Conservation (phyloP, 495 filamentous ascomycete species). For the Penicillium cataractarum region DNA sequence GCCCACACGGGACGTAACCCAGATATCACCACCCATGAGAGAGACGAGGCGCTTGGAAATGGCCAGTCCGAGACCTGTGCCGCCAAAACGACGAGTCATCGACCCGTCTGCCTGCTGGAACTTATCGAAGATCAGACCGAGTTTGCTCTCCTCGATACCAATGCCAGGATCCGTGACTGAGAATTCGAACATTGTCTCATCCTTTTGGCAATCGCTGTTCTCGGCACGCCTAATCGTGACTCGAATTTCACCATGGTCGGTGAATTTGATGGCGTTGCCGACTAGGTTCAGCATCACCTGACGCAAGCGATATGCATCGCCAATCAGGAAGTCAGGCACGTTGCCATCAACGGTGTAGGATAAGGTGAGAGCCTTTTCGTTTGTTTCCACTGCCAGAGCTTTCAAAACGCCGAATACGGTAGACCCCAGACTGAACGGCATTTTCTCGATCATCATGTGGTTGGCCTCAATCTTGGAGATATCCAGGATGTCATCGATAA, state of each 20-base stretch:
- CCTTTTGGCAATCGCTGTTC: conserved; percentile 49
- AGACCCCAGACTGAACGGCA: conserved; percentile 59
- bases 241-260: conserved; percentile 68
- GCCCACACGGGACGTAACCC: conserved; percentile 85
- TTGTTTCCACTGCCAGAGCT: conserved; percentile 81
- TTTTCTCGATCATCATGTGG: conserved; percentile 79
- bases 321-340: conserved; percentile 46
- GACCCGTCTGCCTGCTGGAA: conserved; percentile 92
- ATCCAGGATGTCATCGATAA: conserved; percentile 87
- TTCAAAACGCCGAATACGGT: conserved; percentile 58
- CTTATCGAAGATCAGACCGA: conserved; percentile 74
- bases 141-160: conserved; percentile 74
- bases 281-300: conserved; percentile 83
- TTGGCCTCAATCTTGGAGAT: conserved; percentile 78
- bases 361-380: conserved; percentile 71
- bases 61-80: conserved; percentile 76
- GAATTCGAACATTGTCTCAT: conserved; percentile 51
- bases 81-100: conserved; percentile 81
- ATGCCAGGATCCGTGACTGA: conserved; percentile 78
- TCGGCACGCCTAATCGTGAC: conserved; percentile 56
- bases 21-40: conserved; percentile 81
- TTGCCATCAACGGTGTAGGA: conserved; percentile 55
- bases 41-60: conserved; percentile 77
- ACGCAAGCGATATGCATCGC: conserved; percentile 75
- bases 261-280: conserved; percentile 86